Conservation (phyloP, 2,329 filamentous ascomycete species). For the Dothideomycetes sp. region DNA sequence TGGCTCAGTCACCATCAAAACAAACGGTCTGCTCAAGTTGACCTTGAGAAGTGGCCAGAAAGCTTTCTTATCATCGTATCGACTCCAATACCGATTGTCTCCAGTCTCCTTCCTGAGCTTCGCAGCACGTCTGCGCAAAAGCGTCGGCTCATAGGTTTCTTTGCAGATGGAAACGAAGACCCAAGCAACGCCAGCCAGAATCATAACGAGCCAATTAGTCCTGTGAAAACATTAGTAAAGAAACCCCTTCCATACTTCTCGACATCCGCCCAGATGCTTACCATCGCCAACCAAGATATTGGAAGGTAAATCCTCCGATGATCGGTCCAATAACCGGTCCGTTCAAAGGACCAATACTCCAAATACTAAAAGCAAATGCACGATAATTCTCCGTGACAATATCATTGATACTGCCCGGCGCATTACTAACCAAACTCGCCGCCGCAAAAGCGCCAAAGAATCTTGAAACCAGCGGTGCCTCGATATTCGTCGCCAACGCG, state of each 20-base stretch:
- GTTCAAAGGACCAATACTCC: constrained; percentile 77
- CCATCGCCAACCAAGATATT: constrained; percentile 81
- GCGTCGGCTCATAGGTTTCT: constrained; percentile 68
- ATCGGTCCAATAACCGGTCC: constrained; percentile 55
- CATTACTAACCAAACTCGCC: constrained; percentile 72
- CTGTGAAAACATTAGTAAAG: constrained; percentile 2
- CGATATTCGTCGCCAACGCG: constrained; percentile 58
- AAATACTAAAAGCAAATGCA: constrained; percentile 74
- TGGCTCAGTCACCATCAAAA: constrained; percentile 70
- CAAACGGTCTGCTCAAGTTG: constrained; percentile 69
- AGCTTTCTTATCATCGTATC: constrained; percentile 63
- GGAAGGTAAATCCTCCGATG: constrained; percentile 71
- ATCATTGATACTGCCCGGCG: constrained; percentile 74
- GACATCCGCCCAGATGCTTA: constrained; percentile 43
- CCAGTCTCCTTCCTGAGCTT: constrained; percentile 57
- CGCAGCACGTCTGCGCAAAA: constrained; percentile 59
- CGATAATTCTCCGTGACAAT: constrained; percentile 72
- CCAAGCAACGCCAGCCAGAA: constrained; percentile 56
- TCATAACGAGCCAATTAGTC: constrained; percentile 48
- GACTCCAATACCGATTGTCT: constrained; percentile 66
- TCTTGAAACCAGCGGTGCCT: constrained; percentile 59
- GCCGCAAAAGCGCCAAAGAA: constrained; percentile 69
- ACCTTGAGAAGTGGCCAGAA: constrained; percentile 60
- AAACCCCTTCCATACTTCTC: constrained; percentile 15
- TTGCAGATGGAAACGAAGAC: constrained; percentile 50